A percentile compares a stretch with the other conserved stretches of the same genome.
These are phyloP conservation scores for Penicillium roqueforti DNA, from an alignment of 495 filamentous ascomycete genomes.

Conservation along the genomic window DNA sequence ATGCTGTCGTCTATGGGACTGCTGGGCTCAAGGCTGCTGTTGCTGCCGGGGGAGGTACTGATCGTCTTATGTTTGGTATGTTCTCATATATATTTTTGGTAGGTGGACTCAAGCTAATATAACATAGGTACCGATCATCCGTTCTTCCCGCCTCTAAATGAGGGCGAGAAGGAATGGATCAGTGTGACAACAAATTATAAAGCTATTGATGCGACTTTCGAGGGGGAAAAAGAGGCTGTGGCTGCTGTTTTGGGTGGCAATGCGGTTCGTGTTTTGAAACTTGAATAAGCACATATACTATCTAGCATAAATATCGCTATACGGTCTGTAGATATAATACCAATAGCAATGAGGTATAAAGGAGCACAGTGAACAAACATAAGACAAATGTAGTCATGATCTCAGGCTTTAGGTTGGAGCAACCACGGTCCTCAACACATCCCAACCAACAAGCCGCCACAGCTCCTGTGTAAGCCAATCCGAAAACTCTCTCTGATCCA, in stretches of 20 bases:
- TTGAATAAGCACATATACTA: constrained; percentile 34
- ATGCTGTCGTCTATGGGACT: constrained; percentile 79
- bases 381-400: not conserved
- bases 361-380: not conserved
- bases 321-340: not conserved
- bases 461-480: constrained; percentile 48
- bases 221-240: constrained; percentile 44
- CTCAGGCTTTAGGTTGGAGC: not conserved
- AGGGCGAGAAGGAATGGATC: constrained; percentile 63
- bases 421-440: constrained; percentile 25
- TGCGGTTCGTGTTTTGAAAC: constrained; percentile 58
- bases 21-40: constrained; percentile 73
- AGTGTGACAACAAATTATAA: constrained; percentile 77
- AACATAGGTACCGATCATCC: constrained; percentile 79
- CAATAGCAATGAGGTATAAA: not conserved
- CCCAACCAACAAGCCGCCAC: constrained; percentile 51
- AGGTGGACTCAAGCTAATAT: constrained; percentile 8
- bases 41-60: constrained; percentile 46
- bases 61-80: constrained; percentile 73
- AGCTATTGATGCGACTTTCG: constrained; percentile 62
- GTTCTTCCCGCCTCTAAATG: constrained; percentile 81
- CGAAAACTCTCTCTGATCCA: constrained; percentile 15
- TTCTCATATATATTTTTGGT: not conserved
- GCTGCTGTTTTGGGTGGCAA: constrained; percentile 63
- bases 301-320: not conserved